Base-by-base conservation (phyloP, 345 rosid genomes). In the Noccaea bulbosa region DNA sequence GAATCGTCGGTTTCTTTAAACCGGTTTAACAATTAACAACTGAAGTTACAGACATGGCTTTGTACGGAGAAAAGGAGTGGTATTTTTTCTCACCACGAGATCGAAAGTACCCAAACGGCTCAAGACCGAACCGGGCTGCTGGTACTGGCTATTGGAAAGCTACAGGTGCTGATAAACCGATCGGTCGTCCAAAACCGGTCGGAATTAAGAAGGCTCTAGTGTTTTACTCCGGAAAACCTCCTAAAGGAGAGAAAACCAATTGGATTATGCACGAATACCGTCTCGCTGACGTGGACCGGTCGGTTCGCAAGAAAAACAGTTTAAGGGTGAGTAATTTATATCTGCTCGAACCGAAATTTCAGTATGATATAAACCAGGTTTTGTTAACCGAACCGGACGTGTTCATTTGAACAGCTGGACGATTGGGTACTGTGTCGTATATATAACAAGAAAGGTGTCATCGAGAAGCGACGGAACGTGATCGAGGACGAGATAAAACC, bases 241-340 rank as follows among this genome's bases (percentile, higher is more conserved):
- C 96, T 0, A 83, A 71, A 49, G 97, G 98, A 14, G 94, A 91
- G 65, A 93, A 93, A 71, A 89, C 98, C 14, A 93, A 93, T 65
- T 93, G 98, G 98, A 93, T 93, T 59, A 93, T 93, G 98, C 98
- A 93, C 71, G 98, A 93, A 71, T 93, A 93, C 74, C 88, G 98
- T 11, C 77, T 93, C 4, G 98, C 98, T 4, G 94, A 84, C 14
- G 97, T 93, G 0, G 98, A 93, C 70, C 90, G 98, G 1, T 81
- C 98, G 27, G 83, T 81, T 67, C 86, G 94, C 16, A 91, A 85
- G 83, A 88, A 86, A 77, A 91, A 89, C 77, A 89, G 95, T 77
- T 45, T 89, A 62, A 85, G 97, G 87, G 98, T 93, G 53, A 76
- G 75, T 56, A 15, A 55, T 9, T 43, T 6, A 39, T 12, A n/a